Evolutionary conservation across 805 yeast species (phyloP).

Genomic region (Scheffersomyces lignosus): DNA sequence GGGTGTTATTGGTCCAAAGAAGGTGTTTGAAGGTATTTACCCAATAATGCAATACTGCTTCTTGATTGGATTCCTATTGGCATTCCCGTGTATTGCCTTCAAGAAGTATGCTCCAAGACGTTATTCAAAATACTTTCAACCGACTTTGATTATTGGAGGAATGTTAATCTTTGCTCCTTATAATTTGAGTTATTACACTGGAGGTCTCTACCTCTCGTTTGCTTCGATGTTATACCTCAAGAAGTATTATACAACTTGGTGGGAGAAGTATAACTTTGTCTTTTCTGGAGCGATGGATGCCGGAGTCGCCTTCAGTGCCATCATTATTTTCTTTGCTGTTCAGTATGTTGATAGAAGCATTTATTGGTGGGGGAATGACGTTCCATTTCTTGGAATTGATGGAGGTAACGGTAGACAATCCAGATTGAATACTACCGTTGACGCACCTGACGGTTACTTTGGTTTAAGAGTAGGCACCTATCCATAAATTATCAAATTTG

Average conservation of each 20-base stretch:
- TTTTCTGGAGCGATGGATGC: constrained; percentile 30
- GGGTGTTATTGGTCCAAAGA: constrained; percentile 52
- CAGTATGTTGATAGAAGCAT: constrained; percentile 30
- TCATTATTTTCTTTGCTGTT: constrained; percentile 39
- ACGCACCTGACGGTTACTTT: constrained; percentile 35
- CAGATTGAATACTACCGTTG: constrained; percentile 15
- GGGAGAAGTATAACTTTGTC: constrained; percentile 37
- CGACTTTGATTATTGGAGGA: constrained; percentile 34
- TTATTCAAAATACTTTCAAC: constrained; percentile 30
- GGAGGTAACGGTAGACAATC: constrained; percentile 26
- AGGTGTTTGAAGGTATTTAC: constrained; percentile 32
- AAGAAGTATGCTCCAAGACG: constrained; percentile 15
- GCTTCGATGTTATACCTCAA: constrained; percentile 30
- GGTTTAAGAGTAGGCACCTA: constrained; percentile 32
- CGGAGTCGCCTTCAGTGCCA: constrained; percentile 34
- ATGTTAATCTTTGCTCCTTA: constrained; percentile 31
- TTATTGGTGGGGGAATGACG: constrained; percentile 33
- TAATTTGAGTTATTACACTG: constrained; percentile 30
- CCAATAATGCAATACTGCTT: constrained; percentile 35
- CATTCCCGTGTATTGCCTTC: constrained; percentile 17
- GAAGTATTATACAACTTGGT: constrained; percentile 29
- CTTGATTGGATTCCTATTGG: constrained; percentile 32
- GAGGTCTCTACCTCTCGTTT: constrained; percentile 26
- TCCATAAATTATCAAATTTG: constrained; percentile 18
- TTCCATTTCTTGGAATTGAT: constrained; percentile 36